phyloP scores from a whole-genome alignment of 2,329 filamentous ascomycete genomes.

The Colletotrichum noveboracense region DNA sequence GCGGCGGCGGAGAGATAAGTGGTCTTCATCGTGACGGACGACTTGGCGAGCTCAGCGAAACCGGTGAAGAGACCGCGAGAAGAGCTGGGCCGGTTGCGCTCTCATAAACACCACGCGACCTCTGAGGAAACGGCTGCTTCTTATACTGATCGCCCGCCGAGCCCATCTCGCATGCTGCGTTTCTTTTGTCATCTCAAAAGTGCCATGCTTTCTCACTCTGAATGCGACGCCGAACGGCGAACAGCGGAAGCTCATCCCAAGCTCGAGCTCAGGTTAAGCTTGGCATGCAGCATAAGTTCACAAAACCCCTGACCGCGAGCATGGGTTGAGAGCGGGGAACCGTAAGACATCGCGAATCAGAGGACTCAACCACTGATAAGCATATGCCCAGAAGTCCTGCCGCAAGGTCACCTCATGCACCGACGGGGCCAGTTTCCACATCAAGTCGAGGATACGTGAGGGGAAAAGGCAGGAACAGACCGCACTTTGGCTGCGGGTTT shows the following conservation, averaged over 20 bases:
- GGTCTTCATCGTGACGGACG: conserved; percentile 15
- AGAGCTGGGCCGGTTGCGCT: neutral
- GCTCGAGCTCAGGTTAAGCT: conserved; percentile 2
- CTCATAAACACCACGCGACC: neutral
- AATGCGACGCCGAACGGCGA: neutral
- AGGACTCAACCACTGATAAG: conserved; percentile 12
- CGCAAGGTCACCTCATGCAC: neutral
- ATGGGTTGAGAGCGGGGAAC: neutral
- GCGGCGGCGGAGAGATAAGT: conserved; percentile 2
- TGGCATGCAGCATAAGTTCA: conserved; percentile 1
- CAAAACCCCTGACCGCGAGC: neutral
- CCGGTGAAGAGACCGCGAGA: neutral
- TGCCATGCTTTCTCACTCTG: neutral
- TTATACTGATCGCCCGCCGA: neutral
- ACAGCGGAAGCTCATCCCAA: neutral
- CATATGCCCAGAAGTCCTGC: neutral
- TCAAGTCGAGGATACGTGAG: neutral
- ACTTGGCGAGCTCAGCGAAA: neutral
- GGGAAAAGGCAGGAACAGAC: neutral
- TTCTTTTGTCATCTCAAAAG: neutral
- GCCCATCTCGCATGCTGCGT: neutral
- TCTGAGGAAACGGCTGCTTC: neutral
- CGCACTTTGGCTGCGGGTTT: neutral
- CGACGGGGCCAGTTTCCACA: neutral
- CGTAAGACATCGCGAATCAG: neutral